Evolutionary conservation across 176 grass and related monocot genomes (phyloP), one percentile per base, ranked within the genome.

Genomic region (Dendrocalamus sinicus): DNA sequence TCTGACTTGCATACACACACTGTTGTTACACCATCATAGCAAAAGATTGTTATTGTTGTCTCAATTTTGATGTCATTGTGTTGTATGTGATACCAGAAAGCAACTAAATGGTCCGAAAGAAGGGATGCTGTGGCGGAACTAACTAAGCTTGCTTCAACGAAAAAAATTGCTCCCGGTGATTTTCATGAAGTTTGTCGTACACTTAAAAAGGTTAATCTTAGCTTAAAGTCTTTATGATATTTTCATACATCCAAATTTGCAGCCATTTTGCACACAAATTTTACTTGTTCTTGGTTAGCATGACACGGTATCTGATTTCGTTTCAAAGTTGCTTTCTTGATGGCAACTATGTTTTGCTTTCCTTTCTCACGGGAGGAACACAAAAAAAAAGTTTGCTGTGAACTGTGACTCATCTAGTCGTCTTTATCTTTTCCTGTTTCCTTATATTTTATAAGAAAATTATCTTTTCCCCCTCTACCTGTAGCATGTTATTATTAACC

Each of bases 71-170:
- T 89, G n/a, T 23, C 24, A 66, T 57, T 57, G 26, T 70, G 50
- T 74, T 75, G 20, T 70, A 11, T 93, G 30, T 71, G 24, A 73
- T 89, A 44, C 83, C 86, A 99, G 97, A 99, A 99, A 99, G 94
- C 94, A 88, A 88, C 90, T 82, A 99, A 99, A 90, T 99, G 97
- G 97, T 99, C 97, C 3, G 97, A 99, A 87, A 96, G 97, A 82
- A 99, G 94, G 90, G 97, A 99, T 88, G 97, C 97, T 86, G 97
- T 99, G 11, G 92, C 79, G 0, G 97, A 99, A 69, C 89, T 99
- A 39, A 96, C 90, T 75, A 99, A 99, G 84, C 97, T 99, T 85
- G 94, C 97, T 84, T 99, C 92, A 22, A 82, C 92, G 19, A 99
- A 93, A 91, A 96, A 93, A 89, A 94, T 99, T 66, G 92, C 94